These are phyloP conservation scores for Fusarium udum DNA, from an alignment of 2,329 filamentous ascomycete genomes.

Conservation along the genomic window DNA sequence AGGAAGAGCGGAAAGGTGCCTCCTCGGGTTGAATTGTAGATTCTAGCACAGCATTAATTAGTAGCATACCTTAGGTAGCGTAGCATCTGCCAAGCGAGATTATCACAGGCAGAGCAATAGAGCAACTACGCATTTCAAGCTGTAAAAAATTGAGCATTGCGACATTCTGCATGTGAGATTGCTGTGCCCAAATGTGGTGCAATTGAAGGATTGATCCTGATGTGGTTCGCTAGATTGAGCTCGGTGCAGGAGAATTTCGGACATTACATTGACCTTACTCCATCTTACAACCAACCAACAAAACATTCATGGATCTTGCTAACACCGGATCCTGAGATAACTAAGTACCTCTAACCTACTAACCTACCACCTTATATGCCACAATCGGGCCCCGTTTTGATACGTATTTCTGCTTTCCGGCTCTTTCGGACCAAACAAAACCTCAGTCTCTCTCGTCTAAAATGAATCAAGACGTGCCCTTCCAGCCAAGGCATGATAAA, in stretches of 20 bases:
- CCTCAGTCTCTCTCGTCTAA: background rate
- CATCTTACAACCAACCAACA: background rate
- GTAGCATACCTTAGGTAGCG: background rate
- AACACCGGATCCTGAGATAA: slow-evolving; percentile 3
- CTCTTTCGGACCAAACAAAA: background rate
- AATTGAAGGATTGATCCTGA: slow-evolving; percentile 1
- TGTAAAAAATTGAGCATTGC: background rate
- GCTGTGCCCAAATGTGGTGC: background rate
- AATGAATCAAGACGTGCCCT: slow-evolving; percentile 30
- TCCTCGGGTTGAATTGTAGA: slow-evolving; percentile 49
- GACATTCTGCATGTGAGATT: background rate
- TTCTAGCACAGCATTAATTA: background rate
- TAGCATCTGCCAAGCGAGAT: background rate
- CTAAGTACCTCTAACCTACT: background rate
- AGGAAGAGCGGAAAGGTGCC: slow-evolving; percentile 43
- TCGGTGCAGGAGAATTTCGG: slow-evolving; percentile 28
- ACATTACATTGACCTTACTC: background rate
- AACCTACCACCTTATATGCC: background rate
- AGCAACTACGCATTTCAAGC: background rate
- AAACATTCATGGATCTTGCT: background rate
- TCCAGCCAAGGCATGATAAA: slow-evolving; percentile 44
- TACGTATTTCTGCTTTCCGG: background rate
- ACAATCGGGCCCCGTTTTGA: background rate
- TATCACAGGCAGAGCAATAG: background rate
- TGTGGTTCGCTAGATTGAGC: slow-evolving; percentile 7